Percentiles rank a stretch among this genome's conserved stretches.
Evolutionary conservation across 352 stramenopile genomes (phyloP).

Genomic region (Phytopythium boreale): DNA sequence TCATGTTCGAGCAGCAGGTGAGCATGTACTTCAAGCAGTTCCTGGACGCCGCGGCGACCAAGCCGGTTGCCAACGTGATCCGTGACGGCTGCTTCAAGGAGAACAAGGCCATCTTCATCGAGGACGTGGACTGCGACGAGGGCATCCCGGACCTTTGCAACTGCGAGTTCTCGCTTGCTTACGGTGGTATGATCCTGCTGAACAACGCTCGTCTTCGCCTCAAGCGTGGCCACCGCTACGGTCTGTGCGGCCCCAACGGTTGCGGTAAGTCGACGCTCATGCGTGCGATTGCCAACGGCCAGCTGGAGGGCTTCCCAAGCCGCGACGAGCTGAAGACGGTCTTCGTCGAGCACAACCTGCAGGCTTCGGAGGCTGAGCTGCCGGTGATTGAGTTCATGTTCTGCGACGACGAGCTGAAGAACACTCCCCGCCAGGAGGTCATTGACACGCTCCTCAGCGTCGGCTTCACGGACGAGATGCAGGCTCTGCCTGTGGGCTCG

Average conservation of each 20-base stretch:
- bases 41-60: constrained; percentile 56
- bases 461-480: constrained; percentile 94
- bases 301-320: constrained; percentile 96
- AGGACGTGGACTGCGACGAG: constrained; percentile 97
- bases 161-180: constrained; percentile 98
- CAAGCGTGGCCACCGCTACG: constrained; percentile 91
- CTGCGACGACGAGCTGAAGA: constrained; percentile 88
- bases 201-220: constrained; percentile 91
- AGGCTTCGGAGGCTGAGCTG: constrained; percentile 86
- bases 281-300: constrained; percentile 93
- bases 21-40: constrained; percentile 86
- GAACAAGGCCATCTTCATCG: constrained; percentile 90
- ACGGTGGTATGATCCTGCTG: constrained; percentile 91
- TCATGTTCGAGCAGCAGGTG: constrained; percentile 93
- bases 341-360: constrained; percentile 97
- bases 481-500: constrained; percentile 88
- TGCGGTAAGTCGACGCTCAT: constrained; percentile 97
- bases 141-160: constrained; percentile 98
- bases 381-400: constrained; percentile 85
- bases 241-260: constrained; percentile 92
- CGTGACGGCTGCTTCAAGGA: constrained; percentile 88
- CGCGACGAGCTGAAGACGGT: constrained; percentile 94
- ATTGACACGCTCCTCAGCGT: constrained; percentile 89
- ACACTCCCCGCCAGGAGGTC: constrained; percentile 87
- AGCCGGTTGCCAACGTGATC: constrained; percentile 67